A percentile compares a stretch with the other conserved stretches of the same genome.
These are phyloP conservation scores for Pseudonectria foliicola DNA, from an alignment of 2,329 filamentous ascomycete species.

Conservation along the genomic window DNA sequence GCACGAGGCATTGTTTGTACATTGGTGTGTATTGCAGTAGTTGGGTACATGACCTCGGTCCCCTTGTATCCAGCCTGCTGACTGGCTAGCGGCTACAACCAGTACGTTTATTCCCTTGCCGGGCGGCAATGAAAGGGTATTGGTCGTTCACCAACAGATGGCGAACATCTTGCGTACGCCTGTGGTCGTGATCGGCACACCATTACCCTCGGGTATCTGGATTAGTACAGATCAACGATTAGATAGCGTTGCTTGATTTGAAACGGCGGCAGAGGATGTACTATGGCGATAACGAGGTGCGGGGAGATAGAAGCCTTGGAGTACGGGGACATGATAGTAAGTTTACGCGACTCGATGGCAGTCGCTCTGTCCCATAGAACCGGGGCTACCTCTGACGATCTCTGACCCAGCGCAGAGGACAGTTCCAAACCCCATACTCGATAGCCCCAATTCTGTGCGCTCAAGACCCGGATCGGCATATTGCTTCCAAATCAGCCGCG, in stretches of 20 bases:
- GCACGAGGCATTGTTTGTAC: too few species aligned
- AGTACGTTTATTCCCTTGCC: too few species aligned
- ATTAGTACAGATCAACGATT: slow-evolving; percentile 8
- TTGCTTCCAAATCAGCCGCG: too few species aligned
- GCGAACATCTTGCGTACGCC: slow-evolving; percentile 10
- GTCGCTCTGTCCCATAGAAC: too few species aligned
- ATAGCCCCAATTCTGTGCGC: slow-evolving; percentile 1
- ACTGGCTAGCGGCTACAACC: too few species aligned
- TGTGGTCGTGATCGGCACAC: slow-evolving; percentile 20
- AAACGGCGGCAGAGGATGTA: slow-evolving; percentile 4
- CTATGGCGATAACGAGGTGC: slow-evolving; percentile 5
- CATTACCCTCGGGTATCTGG: slow-evolving; percentile 24
- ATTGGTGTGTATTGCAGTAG: too few species aligned
- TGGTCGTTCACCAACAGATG: slow-evolving; percentile 4
- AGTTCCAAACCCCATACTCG: not conserved
- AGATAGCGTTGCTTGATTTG: slow-evolving; percentile 6
- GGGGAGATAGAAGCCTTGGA: too few species aligned
- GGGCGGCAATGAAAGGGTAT: slow-evolving; percentile 10
- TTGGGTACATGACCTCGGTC: slow-evolving; percentile 13
- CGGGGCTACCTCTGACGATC: not conserved
- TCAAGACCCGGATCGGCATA: slow-evolving; percentile 13
- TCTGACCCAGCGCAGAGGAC: too few species aligned
- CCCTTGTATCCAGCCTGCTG: slow-evolving; percentile 8
- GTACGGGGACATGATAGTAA: too few species aligned
- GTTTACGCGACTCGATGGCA: too few species aligned